A percentile compares a stretch with the other conserved stretches of the same genome.
Evolutionary conservation across 2,329 filamentous ascomycete genomes (phyloP).

Genomic region (Diaporthe citri): DNA sequence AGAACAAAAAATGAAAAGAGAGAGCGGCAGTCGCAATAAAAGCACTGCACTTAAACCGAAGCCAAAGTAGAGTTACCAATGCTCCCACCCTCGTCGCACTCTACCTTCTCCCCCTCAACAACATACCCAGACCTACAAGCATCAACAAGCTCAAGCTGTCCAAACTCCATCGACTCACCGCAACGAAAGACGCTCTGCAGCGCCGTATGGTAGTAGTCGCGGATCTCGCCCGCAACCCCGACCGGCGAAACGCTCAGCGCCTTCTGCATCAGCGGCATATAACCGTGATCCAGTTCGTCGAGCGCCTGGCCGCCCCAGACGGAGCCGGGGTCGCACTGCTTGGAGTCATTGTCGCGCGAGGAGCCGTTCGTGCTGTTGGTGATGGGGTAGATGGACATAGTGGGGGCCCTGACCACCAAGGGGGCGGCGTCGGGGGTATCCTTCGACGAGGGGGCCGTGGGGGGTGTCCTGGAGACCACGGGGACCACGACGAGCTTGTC

Average conservation of each 20-base stretch:
- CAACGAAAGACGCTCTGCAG: neutral
- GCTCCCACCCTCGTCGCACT: neutral
- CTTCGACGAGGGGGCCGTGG: neutral
- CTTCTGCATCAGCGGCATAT: constrained; percentile 19
- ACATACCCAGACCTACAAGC: neutral
- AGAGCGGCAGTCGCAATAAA: neutral
- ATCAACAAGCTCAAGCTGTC: neutral
- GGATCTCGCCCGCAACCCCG: neutral
- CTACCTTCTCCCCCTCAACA: neutral
- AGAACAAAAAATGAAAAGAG: neutral
- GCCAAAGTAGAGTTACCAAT: neutral
- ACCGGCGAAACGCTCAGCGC: neutral
- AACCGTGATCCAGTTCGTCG: neutral
- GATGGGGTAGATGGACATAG: neutral
- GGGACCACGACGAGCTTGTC: neutral
- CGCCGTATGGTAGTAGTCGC: neutral
- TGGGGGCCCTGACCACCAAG: neutral
- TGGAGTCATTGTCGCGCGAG: no score
- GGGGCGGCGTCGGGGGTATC: neutral
- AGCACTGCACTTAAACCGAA: neutral
- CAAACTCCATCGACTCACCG: neutral
- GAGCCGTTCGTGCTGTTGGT: neutral
- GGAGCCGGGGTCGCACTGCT: neutral
- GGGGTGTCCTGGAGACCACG: neutral
- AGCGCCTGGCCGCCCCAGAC: neutral